Percentiles rank a stretch among this genome's conserved stretches.
Conservation (phyloP, 352 stramenopile species). For the Peronosclerospora sorghi region DNA sequence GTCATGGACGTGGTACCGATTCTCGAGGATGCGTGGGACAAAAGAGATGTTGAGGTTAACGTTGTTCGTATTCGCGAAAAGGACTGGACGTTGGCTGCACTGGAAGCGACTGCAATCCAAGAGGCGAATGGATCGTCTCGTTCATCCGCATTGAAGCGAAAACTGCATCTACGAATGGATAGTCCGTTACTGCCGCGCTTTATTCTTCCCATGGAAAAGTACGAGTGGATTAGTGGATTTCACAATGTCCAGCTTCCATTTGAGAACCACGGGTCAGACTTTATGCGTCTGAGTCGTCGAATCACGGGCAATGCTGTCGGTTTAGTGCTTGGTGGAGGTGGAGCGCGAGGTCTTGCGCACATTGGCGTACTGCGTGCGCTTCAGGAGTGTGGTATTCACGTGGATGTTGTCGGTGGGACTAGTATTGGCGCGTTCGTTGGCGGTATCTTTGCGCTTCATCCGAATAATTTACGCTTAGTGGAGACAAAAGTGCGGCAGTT, state of each 20-base stretch:
- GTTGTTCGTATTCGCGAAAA: slow-evolving; percentile 70
- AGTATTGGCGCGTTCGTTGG: slow-evolving; percentile 84
- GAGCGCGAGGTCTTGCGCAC: slow-evolving; percentile 88
- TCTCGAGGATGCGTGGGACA: slow-evolving; percentile 54
- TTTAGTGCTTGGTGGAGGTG: slow-evolving; percentile 89
- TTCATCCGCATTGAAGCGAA: slow-evolving; percentile 44
- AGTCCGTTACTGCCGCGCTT: slow-evolving; percentile 56
- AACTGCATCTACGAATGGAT: slow-evolving; percentile 40
- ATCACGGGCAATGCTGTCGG: slow-evolving; percentile 89
- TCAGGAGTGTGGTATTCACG: slow-evolving; percentile 85
- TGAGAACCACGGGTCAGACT: slow-evolving; percentile 57
- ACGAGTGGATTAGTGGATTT: slow-evolving; percentile 79
- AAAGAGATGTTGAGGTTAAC: slow-evolving; percentile 62
- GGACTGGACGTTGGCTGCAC: slow-evolving; percentile 55
- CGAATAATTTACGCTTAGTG: slow-evolving; percentile 53
- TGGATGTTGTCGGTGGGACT: slow-evolving; percentile 91
- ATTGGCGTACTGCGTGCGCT: slow-evolving; percentile 89
- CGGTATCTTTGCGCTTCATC: slow-evolving; percentile 66
- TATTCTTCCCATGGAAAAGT: slow-evolving; percentile 71
- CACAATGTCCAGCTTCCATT: slow-evolving; percentile 81
- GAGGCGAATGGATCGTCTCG: slow-evolving; percentile 39
- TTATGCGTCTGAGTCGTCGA: slow-evolving; percentile 80
- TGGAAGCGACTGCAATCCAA: slow-evolving; percentile 32
- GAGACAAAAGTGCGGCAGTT: slow-evolving; percentile 44
- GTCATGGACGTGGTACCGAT: slow-evolving; percentile 63